Base-by-base conservation (phyloP, 495 filamentous ascomycete genomes). In the Bacidia gigantensis region DNA sequence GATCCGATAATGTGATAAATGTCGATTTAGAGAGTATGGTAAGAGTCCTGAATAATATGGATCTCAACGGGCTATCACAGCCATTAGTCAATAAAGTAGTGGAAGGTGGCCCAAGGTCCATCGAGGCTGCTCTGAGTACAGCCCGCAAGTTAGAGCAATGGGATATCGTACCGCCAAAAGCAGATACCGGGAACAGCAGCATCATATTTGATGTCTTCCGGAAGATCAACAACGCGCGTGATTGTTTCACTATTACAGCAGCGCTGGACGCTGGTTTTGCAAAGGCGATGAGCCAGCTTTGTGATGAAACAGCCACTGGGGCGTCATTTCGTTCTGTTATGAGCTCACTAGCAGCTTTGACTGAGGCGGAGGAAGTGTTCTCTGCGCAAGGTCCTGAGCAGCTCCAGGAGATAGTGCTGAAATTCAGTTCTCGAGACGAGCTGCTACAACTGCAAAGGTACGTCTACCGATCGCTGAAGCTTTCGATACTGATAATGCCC, bases 71-170 rank as follows among this genome's bases (percentile, higher is more conserved):
- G 1, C 64, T 90, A 17, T 84, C 84, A 2, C 76, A 84, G 58
- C 82, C 81, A 10, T 66, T 89, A n/a, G 67, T 87, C 11, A 77
- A 83, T 49, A 76, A 69, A n/a, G 59, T 60, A 51, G 43, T 39
- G 11, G 54, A 57, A 3, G 40, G 52, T 20, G 57, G 58, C 20
- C 56, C 64, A 32, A 45, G 56, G n/a, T 75, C 78, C 7, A 67
- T 80, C 14, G 81, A 86, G 39, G 81, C 75, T 52, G 83, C 86
- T 56, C 81, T 93, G 51, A 76, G 78, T 45, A 84, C 86, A n/a
- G 90, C 92, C 12, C 77, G 83, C 46, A 87, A 84, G 59, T 69
- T 98, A 45, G 88, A 89, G 58, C 83, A 92, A 60, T 98, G 92
- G 92, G 89, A 95, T 65, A 71, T 97, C 49, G 83, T 84, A 48